phyloP scores from a whole-genome alignment of 73 alveolate species.

The Paramecium caudatum region DNA sequence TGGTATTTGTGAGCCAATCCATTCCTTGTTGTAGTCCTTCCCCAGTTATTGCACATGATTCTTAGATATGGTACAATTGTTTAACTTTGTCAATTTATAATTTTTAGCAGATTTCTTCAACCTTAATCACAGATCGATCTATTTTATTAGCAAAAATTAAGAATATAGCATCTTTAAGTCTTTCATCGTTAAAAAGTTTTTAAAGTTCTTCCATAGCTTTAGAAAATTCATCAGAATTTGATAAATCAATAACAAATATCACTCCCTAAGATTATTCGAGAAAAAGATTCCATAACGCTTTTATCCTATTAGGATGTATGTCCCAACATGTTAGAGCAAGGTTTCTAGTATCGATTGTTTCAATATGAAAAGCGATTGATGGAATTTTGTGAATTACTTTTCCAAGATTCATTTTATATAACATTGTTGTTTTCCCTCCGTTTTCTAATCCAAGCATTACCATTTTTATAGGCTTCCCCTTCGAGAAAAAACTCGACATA shows the following conservation, averaged over 20 bases:
- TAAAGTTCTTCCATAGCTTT: slow-evolving; percentile 88
- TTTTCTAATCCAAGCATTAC: slow-evolving; percentile 98
- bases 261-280: slow-evolving; percentile 87
- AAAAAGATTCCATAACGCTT: slow-evolving; percentile 90
- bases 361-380: slow-evolving; percentile 96
- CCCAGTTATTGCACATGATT: slow-evolving; percentile 93
- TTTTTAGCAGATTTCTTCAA: slow-evolving; percentile 81
- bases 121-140: not conserved
- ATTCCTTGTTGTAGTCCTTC: slow-evolving; percentile 95
- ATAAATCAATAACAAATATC: slow-evolving; percentile 91
- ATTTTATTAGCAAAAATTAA: slow-evolving; percentile 66
- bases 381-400: slow-evolving; percentile 96
- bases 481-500: no score
- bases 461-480: slow-evolving; percentile 78
- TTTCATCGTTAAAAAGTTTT: slow-evolving; percentile 61
- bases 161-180: slow-evolving; percentile 39
- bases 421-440: slow-evolving; percentile 99
- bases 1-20: slow-evolving; percentile 89
- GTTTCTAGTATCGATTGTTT: slow-evolving; percentile 93
- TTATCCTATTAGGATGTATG: slow-evolving; percentile 88
- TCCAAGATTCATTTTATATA: slow-evolving; percentile 93
- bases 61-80: slow-evolving; percentile 83
- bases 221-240: slow-evolving; percentile 86
- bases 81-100: slow-evolving; percentile 84
- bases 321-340: slow-evolving; percentile 93